A percentile compares a stretch with the other conserved stretches of the same genome.
Conservation (phyloP, 768 basidiomycete genomes). For the Kwoniella dejecticola region DNA sequence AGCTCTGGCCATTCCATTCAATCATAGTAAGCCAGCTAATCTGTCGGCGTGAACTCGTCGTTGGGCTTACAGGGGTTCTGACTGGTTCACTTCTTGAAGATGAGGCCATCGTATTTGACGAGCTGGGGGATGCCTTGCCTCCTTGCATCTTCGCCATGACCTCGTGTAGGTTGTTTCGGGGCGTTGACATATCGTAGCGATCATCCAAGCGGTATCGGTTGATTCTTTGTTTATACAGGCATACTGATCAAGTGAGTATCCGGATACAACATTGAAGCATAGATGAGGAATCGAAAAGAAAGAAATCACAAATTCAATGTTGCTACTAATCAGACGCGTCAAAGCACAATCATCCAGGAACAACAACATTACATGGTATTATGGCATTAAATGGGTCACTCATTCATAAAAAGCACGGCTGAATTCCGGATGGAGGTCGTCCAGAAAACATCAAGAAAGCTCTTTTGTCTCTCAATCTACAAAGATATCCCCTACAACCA, state of each 20-base stretch:
- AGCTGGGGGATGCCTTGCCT: neutral
- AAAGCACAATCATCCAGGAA: neutral
- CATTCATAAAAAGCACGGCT: neutral
- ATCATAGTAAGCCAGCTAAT: no score
- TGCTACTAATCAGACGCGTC: slow-evolving; percentile 14
- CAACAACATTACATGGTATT: neutral
- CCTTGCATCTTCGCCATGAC: slow-evolving; percentile 26
- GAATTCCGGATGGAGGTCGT: slow-evolving; percentile 12
- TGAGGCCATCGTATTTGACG: slow-evolving; percentile 6
- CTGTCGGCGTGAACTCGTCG: neutral
- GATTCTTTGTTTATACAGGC: neutral
- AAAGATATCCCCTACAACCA: neutral
- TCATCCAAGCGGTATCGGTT: no score
- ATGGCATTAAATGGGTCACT: neutral
- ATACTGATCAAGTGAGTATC: neutral
- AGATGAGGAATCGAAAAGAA: neutral
- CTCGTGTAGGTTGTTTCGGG: slow-evolving; percentile 36
- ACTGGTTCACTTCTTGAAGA: neutral
- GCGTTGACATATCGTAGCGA: slow-evolving; percentile 17
- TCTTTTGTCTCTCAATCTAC: neutral
- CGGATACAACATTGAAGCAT: no score
- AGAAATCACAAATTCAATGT: no score
- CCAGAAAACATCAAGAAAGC: slow-evolving; percentile 1
- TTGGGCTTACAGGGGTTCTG: slow-evolving; percentile 7
- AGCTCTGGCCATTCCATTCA: neutral